These are phyloP conservation scores for Backusella macrospora DNA, from an alignment of 192 early-diverging fungal genomes.

Conservation along the genomic window DNA sequence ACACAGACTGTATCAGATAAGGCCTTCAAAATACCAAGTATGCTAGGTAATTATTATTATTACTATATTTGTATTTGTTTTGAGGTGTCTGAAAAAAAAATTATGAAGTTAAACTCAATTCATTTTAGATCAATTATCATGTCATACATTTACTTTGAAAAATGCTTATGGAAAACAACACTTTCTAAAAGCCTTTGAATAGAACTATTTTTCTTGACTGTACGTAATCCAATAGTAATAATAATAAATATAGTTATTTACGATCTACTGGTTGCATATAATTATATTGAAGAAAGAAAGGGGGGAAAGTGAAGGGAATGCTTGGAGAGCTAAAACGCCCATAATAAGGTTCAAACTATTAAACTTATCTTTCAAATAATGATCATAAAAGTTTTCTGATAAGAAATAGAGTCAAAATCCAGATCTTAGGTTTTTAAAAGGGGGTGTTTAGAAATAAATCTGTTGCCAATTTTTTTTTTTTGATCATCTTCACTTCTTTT, in stretches of 20 bases:
- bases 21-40: neutral
- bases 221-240: neutral
- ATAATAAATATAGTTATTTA: neutral
- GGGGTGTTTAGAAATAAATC: neutral
- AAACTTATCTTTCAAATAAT: too few species aligned
- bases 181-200: conserved; percentile 1
- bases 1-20: neutral
- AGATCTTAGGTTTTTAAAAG: neutral
- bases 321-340: neutral
- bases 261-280: neutral
- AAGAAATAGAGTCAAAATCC: neutral
- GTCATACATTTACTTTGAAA: conserved; percentile 10
- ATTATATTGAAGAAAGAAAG: conserved; percentile 1
- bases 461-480: neutral
- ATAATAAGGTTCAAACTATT: neutral
- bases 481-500: neutral
- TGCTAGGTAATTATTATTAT: neutral
- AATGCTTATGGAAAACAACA: neutral
- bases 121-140: neutral
- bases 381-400: too few species aligned
- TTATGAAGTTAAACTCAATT: neutral
- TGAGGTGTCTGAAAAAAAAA: neutral
- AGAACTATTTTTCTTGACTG: conserved; percentile 4
- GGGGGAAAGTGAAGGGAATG: neutral
- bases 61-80: neutral